Conservation (phyloP, 169 alveolate genomes). For the Fabrea salina region DNA sequence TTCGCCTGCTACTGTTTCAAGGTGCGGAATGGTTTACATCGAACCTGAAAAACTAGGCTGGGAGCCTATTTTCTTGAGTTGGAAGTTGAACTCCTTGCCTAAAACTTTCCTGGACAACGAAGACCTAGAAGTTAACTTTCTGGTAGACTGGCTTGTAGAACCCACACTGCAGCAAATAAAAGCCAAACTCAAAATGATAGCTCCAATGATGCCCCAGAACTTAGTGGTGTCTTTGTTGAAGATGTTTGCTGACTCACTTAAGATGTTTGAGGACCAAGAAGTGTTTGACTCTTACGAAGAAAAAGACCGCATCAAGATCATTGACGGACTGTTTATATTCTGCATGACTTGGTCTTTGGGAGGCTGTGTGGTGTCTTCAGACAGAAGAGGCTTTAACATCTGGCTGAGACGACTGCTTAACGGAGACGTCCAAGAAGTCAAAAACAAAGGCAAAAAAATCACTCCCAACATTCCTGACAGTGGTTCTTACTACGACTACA, state of each 20-base stretch:
- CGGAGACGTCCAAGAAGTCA: conserved; percentile 52
- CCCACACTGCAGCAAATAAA: conserved; percentile 72
- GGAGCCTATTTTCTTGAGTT: conserved; percentile 67
- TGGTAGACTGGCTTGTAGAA: conserved; percentile 72
- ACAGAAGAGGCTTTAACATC: conserved; percentile 52
- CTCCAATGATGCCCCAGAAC: conserved; percentile 81
- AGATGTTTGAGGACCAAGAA: conserved; percentile 65
- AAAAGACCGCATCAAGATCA: conserved; percentile 66
- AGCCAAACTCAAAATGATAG: conserved; percentile 67
- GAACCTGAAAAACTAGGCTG: conserved; percentile 82
- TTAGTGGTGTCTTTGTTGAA: conserved; percentile 73
- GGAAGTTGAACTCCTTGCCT: conserved; percentile 68
- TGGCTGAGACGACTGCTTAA: conserved; percentile 51
- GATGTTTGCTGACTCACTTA: conserved; percentile 50
- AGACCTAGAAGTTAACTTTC: conserved; percentile 56
- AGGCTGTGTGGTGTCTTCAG: conserved; percentile 52
- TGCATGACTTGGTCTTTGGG: conserved; percentile 77
- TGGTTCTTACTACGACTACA: conserved; percentile 76
- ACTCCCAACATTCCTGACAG: conserved; percentile 79
- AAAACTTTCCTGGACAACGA: conserved; percentile 65
- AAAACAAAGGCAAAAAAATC: conserved; percentile 45
- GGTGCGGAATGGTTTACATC: conserved; percentile 88
- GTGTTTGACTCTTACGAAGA: conserved; percentile 45
- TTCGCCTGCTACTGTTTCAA: conserved; percentile 84
- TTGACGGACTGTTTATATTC: conserved; percentile 69